These are phyloP conservation scores for Bidens hawaiensis DNA, from an alignment of 140 eudicot genomes.

Conservation along the genomic window DNA sequence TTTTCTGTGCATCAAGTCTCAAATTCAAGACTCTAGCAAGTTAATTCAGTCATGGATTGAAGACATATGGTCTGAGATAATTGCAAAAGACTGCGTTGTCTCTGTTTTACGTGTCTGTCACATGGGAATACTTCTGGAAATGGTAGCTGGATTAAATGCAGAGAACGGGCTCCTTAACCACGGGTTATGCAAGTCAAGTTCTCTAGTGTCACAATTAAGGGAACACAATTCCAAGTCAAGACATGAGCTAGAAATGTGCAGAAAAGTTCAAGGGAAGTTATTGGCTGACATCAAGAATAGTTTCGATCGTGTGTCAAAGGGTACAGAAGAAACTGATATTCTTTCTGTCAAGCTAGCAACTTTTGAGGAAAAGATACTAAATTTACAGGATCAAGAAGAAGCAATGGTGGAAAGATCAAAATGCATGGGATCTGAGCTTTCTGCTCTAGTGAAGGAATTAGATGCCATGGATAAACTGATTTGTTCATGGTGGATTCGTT, in stretches of 20 bases:
- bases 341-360: conserved; percentile 43
- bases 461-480: conserved; percentile 51
- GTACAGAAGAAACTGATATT: conserved; percentile 55
- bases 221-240: conserved; percentile 55
- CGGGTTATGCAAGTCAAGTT: conserved; percentile 61
- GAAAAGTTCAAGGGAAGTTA: conserved; percentile 60
- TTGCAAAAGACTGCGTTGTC: conserved; percentile 66
- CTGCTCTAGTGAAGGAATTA: conserved; percentile 52
- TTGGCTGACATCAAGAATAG: conserved; percentile 64
- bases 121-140: conserved; percentile 71
- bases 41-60: conserved; percentile 61
- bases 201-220: conserved; percentile 46
- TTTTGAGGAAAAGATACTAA: conserved; percentile 58
- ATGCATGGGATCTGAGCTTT: conserved; percentile 60
- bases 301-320: conserved; percentile 64
- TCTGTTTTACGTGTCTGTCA: conserved; percentile 86
- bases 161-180: conserved; percentile 67
- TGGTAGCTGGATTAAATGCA: conserved; percentile 62
- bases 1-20: conserved; percentile 45
- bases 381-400: conserved; percentile 67
- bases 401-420: conserved; percentile 69
- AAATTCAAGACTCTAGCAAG: conserved; percentile 38
- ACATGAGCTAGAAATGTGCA: conserved; percentile 72
- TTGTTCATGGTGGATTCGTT: conserved; percentile 38
- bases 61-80: conserved; percentile 83